Conservation (phyloP, 768 basidiomycete species). For the Phallus indusiatus region DNA sequence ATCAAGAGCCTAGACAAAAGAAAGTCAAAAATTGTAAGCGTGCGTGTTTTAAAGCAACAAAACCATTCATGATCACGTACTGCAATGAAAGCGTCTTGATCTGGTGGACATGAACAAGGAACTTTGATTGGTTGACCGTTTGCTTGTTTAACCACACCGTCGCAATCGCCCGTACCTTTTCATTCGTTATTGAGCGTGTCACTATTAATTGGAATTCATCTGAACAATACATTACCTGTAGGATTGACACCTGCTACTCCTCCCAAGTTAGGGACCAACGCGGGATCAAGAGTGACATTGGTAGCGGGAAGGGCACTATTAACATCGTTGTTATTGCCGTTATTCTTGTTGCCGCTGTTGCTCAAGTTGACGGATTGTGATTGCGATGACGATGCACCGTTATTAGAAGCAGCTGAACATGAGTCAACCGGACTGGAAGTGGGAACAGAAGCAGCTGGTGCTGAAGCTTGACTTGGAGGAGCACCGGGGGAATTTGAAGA, state of each 20-base stretch:
- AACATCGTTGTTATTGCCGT: too few species aligned
- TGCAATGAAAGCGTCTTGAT: slow-evolving; percentile 8
- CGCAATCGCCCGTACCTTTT: slow-evolving; percentile 28
- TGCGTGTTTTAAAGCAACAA: too few species aligned
- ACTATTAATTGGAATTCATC: not conserved
- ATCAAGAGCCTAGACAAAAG: slow-evolving; percentile 21
- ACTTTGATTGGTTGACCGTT: slow-evolving; percentile 23
- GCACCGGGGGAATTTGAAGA: not conserved
- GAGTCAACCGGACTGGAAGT: not conserved
- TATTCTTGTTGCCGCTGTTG: not conserved
- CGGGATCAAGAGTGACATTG: not conserved
- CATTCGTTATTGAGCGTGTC: not conserved
- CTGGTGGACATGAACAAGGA: slow-evolving; percentile 27
- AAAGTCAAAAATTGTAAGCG: not conserved
- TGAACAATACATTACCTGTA: slow-evolving; percentile 31
- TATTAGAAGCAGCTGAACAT: not conserved
- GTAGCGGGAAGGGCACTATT: too few species aligned
- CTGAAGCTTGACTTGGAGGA: not conserved
- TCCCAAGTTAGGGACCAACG: slow-evolving; percentile 54
- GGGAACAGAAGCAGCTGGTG: not conserved
- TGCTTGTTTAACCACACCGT: slow-evolving; percentile 23
- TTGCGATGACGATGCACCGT: not conserved
- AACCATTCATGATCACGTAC: not conserved
- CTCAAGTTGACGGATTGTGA: not conserved
- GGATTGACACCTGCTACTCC: slow-evolving; percentile 46